Conservation (phyloP, 2,329 filamentous ascomycete species). For the Juglanconis juglandina region DNA sequence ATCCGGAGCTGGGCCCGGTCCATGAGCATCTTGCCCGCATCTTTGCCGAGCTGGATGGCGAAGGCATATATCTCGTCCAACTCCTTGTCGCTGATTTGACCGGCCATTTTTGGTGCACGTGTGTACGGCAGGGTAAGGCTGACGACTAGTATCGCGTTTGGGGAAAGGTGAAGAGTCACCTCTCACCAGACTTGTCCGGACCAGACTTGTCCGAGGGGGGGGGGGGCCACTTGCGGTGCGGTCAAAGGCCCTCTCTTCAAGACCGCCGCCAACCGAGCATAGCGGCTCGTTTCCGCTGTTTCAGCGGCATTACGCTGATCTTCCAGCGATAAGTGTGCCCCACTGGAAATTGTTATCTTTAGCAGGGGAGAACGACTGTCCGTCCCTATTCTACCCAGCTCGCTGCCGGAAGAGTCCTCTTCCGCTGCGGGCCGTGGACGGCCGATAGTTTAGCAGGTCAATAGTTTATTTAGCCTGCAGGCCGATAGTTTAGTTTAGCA, state of each 20-base stretch:
- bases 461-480: too few relatives aligned
- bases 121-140: background rate
- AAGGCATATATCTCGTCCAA: conserved; percentile 67
- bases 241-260: background rate
- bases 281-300: conserved; percentile 12
- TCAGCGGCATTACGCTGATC: conserved; percentile 1
- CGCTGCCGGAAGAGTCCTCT: conserved; percentile 2
- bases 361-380: too few relatives aligned
- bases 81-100: conserved; percentile 35
- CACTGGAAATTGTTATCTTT: background rate
- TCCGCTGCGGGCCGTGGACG: background rate
- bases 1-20: conserved; percentile 58
- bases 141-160: background rate
- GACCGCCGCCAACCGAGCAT: conserved; percentile 12
- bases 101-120: background rate
- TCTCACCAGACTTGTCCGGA: background rate
- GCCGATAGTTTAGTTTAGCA: too few relatives aligned
- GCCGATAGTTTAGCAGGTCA: background rate
- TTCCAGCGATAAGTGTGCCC: background rate
- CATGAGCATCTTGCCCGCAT: conserved; percentile 66
- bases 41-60: conserved; percentile 65
- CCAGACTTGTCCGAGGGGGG: background rate
- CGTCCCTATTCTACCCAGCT: too few relatives aligned
- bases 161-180: background rate
- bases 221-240: background rate